These are phyloP conservation scores for Mortierella sp. DNA, from an alignment of 371 early-diverging fungal species.

Conservation along the genomic window DNA sequence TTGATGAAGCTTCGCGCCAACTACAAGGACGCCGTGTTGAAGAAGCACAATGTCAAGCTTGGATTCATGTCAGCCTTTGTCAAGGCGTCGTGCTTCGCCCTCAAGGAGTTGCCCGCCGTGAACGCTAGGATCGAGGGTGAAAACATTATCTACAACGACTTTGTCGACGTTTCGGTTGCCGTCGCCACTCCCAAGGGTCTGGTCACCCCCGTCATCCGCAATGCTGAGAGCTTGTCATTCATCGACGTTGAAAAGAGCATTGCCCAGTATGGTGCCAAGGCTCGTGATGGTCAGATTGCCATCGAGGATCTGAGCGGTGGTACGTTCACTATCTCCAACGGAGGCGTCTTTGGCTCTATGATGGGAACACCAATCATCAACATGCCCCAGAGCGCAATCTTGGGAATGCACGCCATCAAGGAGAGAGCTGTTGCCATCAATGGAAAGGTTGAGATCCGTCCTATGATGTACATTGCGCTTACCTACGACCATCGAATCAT, in stretches of 20 bases:
- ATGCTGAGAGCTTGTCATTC: slow-evolving; percentile 86
- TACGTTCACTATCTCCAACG: slow-evolving; percentile 98
- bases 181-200: slow-evolving; percentile 98
- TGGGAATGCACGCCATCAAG: slow-evolving; percentile 99
- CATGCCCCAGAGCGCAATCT: slow-evolving; percentile 95
- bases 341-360: slow-evolving; percentile 97
- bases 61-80: slow-evolving; percentile 98
- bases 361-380: slow-evolving; percentile 98
- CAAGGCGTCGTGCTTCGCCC: slow-evolving; percentile 87
- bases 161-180: slow-evolving; percentile 94
- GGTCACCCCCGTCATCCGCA: slow-evolving; percentile 96
- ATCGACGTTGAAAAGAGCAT: slow-evolving; percentile 93
- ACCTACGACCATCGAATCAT: slow-evolving; percentile 98
- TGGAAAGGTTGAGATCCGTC: slow-evolving; percentile 95
- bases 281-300: slow-evolving; percentile 93
- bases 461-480: slow-evolving; percentile 98
- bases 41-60: slow-evolving; percentile 95
- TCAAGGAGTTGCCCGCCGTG: slow-evolving; percentile 90
- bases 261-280: slow-evolving; percentile 90
- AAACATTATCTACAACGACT: slow-evolving; percentile 92
- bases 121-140: slow-evolving; percentile 93
- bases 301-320: slow-evolving; percentile 98
- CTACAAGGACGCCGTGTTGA: slow-evolving; percentile 94
- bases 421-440: slow-evolving; percentile 94
- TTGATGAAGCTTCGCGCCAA: slow-evolving; percentile 87